Percentiles rank a stretch among this genome's conserved stretches.
Evolutionary conservation across 78 protist species (phyloP).

Genomic region (Tieghemostelium lacteum): DNA sequence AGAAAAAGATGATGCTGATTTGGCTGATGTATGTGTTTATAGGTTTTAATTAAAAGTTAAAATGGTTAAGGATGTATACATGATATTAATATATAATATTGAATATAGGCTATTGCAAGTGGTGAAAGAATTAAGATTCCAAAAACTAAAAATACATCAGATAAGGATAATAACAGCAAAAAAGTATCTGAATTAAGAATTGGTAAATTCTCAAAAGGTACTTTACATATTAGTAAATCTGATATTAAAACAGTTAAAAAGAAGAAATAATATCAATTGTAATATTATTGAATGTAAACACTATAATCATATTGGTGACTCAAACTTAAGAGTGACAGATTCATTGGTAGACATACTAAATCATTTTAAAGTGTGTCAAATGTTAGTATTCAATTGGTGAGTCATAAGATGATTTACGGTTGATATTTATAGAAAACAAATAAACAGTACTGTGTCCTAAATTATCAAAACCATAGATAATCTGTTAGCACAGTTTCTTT

Average conservation of each 20-base stretch:
- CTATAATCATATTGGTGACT: too few relatives aligned
- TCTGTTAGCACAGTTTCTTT: too few relatives aligned
- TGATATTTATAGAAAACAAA: too few relatives aligned
- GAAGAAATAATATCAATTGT: background rate
- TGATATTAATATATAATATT: background rate
- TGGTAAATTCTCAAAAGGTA: constrained; percentile 15
- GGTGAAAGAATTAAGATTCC: constrained; percentile 14
- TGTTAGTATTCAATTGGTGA: too few relatives aligned
- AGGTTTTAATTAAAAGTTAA: background rate
- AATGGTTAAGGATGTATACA: background rate
- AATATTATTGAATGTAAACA: too few relatives aligned
- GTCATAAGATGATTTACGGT: too few relatives aligned
- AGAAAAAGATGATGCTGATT: constrained; percentile 5
- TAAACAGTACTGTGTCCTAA: too few relatives aligned
- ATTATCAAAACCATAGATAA: too few relatives aligned
- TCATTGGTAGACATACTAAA: too few relatives aligned
- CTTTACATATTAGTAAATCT: constrained; percentile 10
- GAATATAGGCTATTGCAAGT: background rate
- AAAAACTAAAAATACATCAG: background rate
- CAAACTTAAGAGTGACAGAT: too few relatives aligned
- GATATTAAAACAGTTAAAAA: constrained; percentile 20
- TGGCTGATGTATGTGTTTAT: too few relatives aligned
- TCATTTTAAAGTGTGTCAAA: too few relatives aligned
- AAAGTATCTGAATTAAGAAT: constrained; percentile 7
- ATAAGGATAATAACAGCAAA: background rate